Base-by-base conservation (phyloP, 331 rosid genomes). In the Malus hybrid region DNA sequence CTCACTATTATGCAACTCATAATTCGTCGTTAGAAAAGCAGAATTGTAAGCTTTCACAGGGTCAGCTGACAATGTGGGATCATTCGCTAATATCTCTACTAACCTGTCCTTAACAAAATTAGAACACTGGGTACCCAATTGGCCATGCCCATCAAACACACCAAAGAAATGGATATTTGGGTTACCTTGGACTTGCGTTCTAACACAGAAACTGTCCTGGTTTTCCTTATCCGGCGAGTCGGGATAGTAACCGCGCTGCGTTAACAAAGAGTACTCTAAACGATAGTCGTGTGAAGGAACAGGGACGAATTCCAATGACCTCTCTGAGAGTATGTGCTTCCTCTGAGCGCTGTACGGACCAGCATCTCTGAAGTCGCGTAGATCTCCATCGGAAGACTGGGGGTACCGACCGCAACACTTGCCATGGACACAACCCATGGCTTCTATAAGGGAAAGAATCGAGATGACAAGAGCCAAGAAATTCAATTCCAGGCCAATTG, bases 121-220 rank as follows among this genome's bases (percentile, higher is more conserved):
- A 5, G 99, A 85, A 81, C 99, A 95, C 68, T 79, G 83, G 10
- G 86, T 66, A 39, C 99, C 99, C 55, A 80, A 92, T 84, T 84
- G 89, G 33, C 99, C 97, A 24, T 95, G 99, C 68, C 99, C 99
- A 78, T 95, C 99, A 79, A 73, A 95, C 34, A 95, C 97, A 77
- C 97, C 97, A 76, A 95, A 92, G 87, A 95, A 92, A 82, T 95
- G 99, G 62, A 77, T 26, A 84, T 71, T 88, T 16, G 88, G 91
- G 72, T 92, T 83, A 79, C 96, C 97, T 89, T 82, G 92, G 71
- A 95, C 75, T 58, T 88, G 86, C 19, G 89, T 92, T 79, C 74
- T 89, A 68, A 95, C 70, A 82, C 93, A 85, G 80, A 76, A 85
- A 75, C 90, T 80, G 69, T 90, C 99, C 61, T 92, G 99, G 81